Evolutionary conservation across 179 eudicot genomes (phyloP), one percentile per base, ranked within the genome.

Genomic region (Gypsophila paniculata): DNA sequence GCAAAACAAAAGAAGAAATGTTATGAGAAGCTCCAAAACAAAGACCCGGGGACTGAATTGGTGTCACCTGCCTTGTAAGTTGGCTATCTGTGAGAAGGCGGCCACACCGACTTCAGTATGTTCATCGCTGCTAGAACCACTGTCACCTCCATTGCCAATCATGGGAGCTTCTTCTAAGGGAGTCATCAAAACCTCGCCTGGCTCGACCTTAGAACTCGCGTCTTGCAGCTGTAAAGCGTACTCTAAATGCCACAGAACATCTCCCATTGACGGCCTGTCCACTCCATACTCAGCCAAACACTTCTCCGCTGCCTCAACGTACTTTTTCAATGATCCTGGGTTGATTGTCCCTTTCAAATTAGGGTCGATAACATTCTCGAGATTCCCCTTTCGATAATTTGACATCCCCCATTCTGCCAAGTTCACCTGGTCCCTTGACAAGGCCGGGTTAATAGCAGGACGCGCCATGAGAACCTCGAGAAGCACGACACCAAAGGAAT

Each of bases 251-350:
- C 99, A 94, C 77, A 91, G 60, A 34, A 94, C 98, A 68, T 93
- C 97, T 46, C 96, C 98, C 96, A 93, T 91, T 0, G 94, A 83
- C 12, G 97, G 97, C 85, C 98, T 82, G 52, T 91, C 98, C 5
- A 89, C 91, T 1, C 97, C 98, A 60, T 86, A 80, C 52, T 93
- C 98, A 0, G 91, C 86, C 83, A 93, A 78, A 52, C 98, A 93
- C 68, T 93, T 93, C 84, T 93, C 98, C 0, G 97, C 98, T n/a
- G 96, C 90, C 67, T 93, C 98, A 2, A 85, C 86, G 48, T 73
- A 93, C 76, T 91, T 93, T 65, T 76, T 79, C 65, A 91, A 42
- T 4, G 92, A 86, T 3, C 78, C 87, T 0, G 87, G 42, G 61
- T 68, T 76, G 17, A 93, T 84, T 0, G 75, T 85, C 11, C 93